Evolutionary conservation across 495 filamentous ascomycete species (phyloP).

Genomic region (Aspergillus sclerotioniger): DNA sequence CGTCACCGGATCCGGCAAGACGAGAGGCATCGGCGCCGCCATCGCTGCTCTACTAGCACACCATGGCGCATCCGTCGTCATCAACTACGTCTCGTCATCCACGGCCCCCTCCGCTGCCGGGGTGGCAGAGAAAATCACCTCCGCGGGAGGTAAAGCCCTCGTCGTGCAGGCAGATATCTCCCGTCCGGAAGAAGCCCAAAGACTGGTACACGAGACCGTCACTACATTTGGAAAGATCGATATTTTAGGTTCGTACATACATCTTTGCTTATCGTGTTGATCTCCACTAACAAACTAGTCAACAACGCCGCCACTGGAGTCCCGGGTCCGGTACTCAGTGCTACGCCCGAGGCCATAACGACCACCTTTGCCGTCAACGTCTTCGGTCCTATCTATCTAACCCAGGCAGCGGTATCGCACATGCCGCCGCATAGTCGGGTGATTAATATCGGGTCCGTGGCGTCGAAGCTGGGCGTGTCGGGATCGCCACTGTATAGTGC

Average conservation of each 20-base stretch:
- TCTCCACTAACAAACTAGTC: background rate
- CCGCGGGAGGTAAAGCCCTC: background rate
- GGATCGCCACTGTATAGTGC: background rate
- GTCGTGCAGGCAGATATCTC: slow-evolving; percentile 6
- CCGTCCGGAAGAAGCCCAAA: background rate
- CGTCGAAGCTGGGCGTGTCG: slow-evolving; percentile 1
- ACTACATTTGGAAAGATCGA: background rate
- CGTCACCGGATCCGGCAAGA: slow-evolving; percentile 1
- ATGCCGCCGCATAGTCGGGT: slow-evolving; percentile 5
- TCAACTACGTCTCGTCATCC: slow-evolving; percentile 1
- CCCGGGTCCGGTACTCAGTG: background rate
- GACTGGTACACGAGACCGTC: background rate
- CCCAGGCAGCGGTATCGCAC: background rate
- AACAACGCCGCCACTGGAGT: background rate
- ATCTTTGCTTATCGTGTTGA: background rate
- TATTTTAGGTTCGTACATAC: background rate
- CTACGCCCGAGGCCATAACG: background rate
- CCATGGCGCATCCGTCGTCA: background rate
- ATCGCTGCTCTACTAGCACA: background rate
- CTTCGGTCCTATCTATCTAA: background rate
- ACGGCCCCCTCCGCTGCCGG: background rate
- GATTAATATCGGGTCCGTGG: slow-evolving; percentile 1
- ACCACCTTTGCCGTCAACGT: slow-evolving; percentile 4
- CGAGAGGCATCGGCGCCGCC: background rate
- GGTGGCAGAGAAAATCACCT: background rate